Base-by-base conservation (phyloP, 257 asterid species). In the Petrea volubilis region DNA sequence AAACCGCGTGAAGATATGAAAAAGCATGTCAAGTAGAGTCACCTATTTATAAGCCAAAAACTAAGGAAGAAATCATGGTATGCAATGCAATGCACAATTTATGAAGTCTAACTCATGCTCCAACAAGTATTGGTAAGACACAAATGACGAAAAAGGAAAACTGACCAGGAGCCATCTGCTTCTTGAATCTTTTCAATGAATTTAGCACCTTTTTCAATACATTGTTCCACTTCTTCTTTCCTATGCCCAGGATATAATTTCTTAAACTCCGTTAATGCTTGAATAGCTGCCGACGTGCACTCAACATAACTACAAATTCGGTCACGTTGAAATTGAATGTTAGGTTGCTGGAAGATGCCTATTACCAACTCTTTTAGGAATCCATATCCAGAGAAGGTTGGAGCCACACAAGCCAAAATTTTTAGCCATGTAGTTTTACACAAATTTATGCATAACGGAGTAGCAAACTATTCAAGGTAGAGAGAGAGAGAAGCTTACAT, bases 261-360 rank as follows among this genome's bases (percentile, higher is more conserved):
- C 79, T 84, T 91, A 73, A 94, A 94, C 77, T 79, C 70, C 52
- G 84, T 74, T 78, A 94, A 73, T 43, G 95, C 96, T 86, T 94
- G 99, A 82, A 94, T 89, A 53, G 98, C 88, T 53, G 99, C 98
- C 14, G 99, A 94, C 61, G 99, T 89, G 83, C 99, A 94, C 71
- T 94, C 99, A 18, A 91, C 99, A 74, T 91, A 94, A 71, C 99
- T 95, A 66, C 76, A 81, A 33, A 82, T 65, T 61, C 64, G 78
- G 55, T 67, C 47, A 59, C 80, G 79, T 60, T 50, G 44, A 71
- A 55, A 69, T 41, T 31, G 68, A 73, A 72, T 28, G 58, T 53
- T 53, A 24, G 29, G 33, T 44, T 50, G 38, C 58, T 10, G 20
- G 52, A 20, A 36, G 18, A 40, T 49, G 47, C 28, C 51, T 60